Evolutionary conservation across 805 yeast species (phyloP), one percentile per base, ranked within the genome.

Genomic region (Pichia ethanolica): DNA sequence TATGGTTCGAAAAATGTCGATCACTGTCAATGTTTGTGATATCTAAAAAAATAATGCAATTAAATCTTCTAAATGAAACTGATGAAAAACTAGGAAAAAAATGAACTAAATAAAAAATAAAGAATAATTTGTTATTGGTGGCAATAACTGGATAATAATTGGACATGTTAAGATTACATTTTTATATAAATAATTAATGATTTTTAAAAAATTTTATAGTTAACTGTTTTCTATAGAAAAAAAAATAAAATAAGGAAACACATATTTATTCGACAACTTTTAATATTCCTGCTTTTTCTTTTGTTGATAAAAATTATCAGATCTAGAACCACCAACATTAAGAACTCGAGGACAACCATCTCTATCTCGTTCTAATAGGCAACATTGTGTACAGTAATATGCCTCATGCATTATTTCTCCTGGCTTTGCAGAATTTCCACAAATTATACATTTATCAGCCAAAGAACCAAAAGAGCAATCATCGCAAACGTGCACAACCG

Each of bases 301-400:
- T 64, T 74, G 75, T 55, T 83, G 86, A 57, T 74, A 83, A 57
- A 78, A 78, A 65, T 73, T 70, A 56, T 86, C 95, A 5, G 82
- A 72, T 59, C 80, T 76, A 46, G 81, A 77, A n/a, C 88, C 78
- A 8, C 97, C 97, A 43, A 89, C 71, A 60, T 89, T 90, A 14
- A 84, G 64, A 47, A 90, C 79, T 57, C 83, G 77, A 1, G 97
- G 97, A 69, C 98, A 90, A 0, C 98, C 98, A 63, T 90, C 97
- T 41, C 96, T 71, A 61, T 86, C 88, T 59, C 80, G 81, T 61
- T 89, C 97, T 39, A 78, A 60, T 44, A 78, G 62, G 5, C 89
- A 90, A 65, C 98, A 90, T 61, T 89, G 96, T 54, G 78, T 73
- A 61, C 98, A 90, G 64, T 87, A 91, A 59, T 72, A 85, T 0